A percentile compares a stretch with the other conserved stretches of the same genome.
Conservation (phyloP, 257 asterid genomes). For the Oldenlandia corymbosa region DNA sequence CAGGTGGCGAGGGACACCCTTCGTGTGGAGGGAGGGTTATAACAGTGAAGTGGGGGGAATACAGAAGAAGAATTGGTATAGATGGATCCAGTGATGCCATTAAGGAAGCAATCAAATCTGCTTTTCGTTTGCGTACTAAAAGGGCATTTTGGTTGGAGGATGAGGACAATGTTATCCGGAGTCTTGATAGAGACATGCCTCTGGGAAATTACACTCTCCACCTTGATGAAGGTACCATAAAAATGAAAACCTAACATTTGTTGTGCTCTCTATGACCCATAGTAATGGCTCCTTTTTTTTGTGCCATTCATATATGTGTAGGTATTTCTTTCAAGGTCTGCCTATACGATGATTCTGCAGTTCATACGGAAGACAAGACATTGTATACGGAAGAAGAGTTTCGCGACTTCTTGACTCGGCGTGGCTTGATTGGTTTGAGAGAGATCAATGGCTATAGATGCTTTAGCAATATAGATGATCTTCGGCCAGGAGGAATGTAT, state of each 20-base stretch:
- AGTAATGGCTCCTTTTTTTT: no score
- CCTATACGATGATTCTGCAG: constrained; percentile 22
- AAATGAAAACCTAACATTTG: no score
- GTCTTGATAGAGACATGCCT: constrained; percentile 93
- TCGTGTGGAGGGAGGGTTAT: constrained; percentile 71
- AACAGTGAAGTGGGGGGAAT: constrained; percentile 66
- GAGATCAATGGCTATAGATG: constrained; percentile 23
- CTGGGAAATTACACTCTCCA: constrained; percentile 78
- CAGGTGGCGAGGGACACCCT: constrained; percentile 62
- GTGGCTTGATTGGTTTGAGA: constrained; percentile 25
- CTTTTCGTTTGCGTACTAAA: constrained; percentile 70
- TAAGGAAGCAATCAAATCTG: constrained; percentile 73
- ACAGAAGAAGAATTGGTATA: constrained; percentile 66
- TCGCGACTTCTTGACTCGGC: constrained; percentile 21
- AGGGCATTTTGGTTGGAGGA: constrained; percentile 98
- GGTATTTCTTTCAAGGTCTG: constrained; percentile 25
- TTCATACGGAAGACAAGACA: constrained; percentile 25
- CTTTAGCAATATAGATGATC: constrained; percentile 22
- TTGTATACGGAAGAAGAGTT: constrained; percentile 26
- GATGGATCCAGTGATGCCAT: constrained; percentile 75
- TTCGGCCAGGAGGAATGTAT: constrained; percentile 22
- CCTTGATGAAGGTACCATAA: constrained; percentile 72
- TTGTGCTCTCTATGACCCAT: no score
- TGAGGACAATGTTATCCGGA: constrained; percentile 63
- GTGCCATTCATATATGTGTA: no score